Evolutionary conservation across 2,329 filamentous ascomycete genomes (phyloP), one percentile per base, ranked within the genome.

Genomic region (Colletotrichum musae): DNA sequence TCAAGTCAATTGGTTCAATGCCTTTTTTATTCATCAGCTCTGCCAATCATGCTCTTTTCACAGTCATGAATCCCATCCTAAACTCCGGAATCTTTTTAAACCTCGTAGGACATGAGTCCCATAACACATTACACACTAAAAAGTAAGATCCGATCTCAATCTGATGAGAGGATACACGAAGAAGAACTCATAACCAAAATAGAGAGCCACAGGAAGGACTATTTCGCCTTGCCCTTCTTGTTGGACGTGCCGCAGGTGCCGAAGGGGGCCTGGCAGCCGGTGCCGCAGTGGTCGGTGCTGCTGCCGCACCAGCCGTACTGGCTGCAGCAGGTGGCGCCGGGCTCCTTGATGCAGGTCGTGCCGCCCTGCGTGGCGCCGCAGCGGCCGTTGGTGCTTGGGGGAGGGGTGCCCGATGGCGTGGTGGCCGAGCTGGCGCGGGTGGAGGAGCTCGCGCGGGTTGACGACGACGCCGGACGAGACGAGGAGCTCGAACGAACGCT

Each of bases 351-450:
- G 62, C 77, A 79, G 4, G 72, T 77, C 12, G 69, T 72, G 2
- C 71, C 67, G 18, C 73, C 73, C 43, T 70, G 70, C 1, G 45
- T 71, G 43, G 73, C 41, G 2, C 77, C 77, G 58, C 77, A 79
- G n/a, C 77, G 70, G 4, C 77, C 75, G 59, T 76, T 72, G 72
- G 70, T 71, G 56, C 50, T 70, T 18, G 51, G 6, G 18, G 63
- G 67, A 28, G 62, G 54, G 45, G 67, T 67, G 16, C 50, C 62
- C 6, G 56, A 45, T 24, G 63, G 2, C 18, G n/a, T 51, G 13
- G 43, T 15, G 5, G 56, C 52, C 26, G 67, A 56, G 56, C 57
- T 66, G 24, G 36, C 58, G 21, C 24, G 4, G 32, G 62, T 36
- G 13, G 62, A 15, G 5, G 26, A 45, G 13, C n/a, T 39, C 6